phyloP scores from a whole-genome alignment of 2,329 filamentous ascomycete genomes.

The Neonectria sp. region DNA sequence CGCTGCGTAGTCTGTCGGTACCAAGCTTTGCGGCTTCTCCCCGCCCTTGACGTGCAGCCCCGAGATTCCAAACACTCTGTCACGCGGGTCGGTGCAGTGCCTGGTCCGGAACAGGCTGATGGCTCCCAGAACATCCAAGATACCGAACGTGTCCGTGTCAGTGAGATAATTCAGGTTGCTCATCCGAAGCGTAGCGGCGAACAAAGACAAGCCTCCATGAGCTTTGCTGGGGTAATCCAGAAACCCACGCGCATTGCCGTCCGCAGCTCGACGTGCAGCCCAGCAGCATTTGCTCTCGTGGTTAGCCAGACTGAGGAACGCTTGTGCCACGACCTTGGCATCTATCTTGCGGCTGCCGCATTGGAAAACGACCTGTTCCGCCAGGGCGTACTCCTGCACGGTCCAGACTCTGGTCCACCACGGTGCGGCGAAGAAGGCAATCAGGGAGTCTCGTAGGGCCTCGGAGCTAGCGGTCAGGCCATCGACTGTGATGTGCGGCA shows the following conservation, averaged over 20 bases:
- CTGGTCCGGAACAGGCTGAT: slow-evolving; percentile 23
- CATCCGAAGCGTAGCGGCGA: slow-evolving; percentile 21
- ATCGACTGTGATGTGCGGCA: slow-evolving; percentile 11
- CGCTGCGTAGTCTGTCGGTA: slow-evolving; percentile 14
- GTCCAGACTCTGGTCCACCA: slow-evolving; percentile 33
- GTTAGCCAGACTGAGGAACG: slow-evolving; percentile 6
- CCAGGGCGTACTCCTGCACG: slow-evolving; percentile 23
- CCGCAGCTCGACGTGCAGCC: slow-evolving; percentile 15
- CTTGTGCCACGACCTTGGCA: background rate
- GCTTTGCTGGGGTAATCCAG: slow-evolving; percentile 9
- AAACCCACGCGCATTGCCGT: slow-evolving; percentile 22
- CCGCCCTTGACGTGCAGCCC: slow-evolving; percentile 3
- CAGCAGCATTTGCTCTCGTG: slow-evolving; percentile 29
- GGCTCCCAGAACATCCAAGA: background rate
- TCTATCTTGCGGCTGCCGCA: slow-evolving; percentile 19
- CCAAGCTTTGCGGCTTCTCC: background rate
- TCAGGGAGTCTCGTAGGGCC: slow-evolving; percentile 18
- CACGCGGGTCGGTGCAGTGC: slow-evolving; percentile 22
- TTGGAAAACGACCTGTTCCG: slow-evolving; percentile 17
- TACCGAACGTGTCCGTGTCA: background rate
- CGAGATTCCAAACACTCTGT: slow-evolving; percentile 20
- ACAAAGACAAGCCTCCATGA: slow-evolving; percentile 19
- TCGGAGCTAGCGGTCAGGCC: slow-evolving; percentile 12
- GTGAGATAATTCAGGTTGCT: slow-evolving; percentile 8
- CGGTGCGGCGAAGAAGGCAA: slow-evolving; percentile 24